Percentiles rank a stretch among this genome's conserved stretches.
Evolutionary conservation across 371 early-diverging fungal species (phyloP).

Genomic region (Chytridium lagenaria): DNA sequence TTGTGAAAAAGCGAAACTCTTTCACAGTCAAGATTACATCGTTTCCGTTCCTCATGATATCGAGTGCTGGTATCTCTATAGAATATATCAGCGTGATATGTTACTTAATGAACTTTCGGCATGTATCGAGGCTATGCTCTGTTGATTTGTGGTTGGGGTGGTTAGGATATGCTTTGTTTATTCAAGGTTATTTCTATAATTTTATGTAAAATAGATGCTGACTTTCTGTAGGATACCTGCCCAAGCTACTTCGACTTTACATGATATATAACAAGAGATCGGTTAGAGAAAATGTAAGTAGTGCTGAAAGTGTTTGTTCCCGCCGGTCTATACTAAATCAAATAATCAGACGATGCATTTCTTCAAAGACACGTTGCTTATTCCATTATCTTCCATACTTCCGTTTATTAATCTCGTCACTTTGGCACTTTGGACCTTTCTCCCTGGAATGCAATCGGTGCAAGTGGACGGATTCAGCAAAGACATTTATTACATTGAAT

Average conservation of each 20-base stretch:
- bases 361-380: not conserved
- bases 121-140: constrained; percentile 5
- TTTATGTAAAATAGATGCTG: too few relatives aligned
- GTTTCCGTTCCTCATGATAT: not conserved
- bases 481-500: not conserved
- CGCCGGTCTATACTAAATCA: too few relatives aligned
- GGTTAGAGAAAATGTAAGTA: not conserved
- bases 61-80: not conserved
- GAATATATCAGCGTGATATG: not conserved
- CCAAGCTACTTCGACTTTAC: not conserved
- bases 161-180: constrained; percentile 3
- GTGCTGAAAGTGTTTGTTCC: not conserved
- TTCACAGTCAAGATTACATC: constrained; percentile 8
- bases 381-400: not conserved
- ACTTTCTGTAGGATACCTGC: not conserved
- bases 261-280: not conserved
- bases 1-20: not conserved
- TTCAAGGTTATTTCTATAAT: not conserved
- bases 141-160: constrained; percentile 1
- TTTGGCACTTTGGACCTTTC: not conserved
- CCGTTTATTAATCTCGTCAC: not conserved
- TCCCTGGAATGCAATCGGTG: not conserved
- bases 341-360: not conserved
- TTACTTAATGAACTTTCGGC: not conserved
- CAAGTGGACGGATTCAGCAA: not conserved